A percentile compares a stretch with the other conserved stretches of the same genome.
Conservation (phyloP, 2,329 filamentous ascomycete genomes). For the Westerdykella sp. region DNA sequence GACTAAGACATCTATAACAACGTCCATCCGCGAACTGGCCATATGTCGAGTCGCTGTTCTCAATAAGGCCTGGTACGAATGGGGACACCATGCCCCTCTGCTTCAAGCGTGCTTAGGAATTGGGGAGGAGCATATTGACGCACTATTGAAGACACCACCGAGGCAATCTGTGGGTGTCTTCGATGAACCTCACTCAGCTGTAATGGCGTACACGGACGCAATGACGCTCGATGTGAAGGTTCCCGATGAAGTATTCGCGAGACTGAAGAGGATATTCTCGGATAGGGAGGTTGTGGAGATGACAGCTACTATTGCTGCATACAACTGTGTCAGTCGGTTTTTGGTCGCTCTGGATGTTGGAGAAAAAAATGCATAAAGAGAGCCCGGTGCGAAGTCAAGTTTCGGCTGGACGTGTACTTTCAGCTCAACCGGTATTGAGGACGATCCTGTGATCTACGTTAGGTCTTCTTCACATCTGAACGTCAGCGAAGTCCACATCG, state of each 20-base stretch:
- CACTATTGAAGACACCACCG: conserved; percentile 19
- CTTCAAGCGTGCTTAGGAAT: conserved; percentile 57
- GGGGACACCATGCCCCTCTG: conserved; percentile 67
- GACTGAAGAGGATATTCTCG: conserved; percentile 55
- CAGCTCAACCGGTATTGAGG: no score
- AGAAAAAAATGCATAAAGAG: conserved; percentile 33
- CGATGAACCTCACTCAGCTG: conserved; percentile 58
- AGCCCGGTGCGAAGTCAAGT: conserved; percentile 1
- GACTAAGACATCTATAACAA: conserved; percentile 46
- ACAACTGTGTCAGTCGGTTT: conserved; percentile 82
- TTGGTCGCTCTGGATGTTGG: conserved; percentile 70
- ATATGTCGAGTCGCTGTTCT: conserved; percentile 75
- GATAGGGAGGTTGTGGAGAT: conserved; percentile 75
- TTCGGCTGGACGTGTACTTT: no score
- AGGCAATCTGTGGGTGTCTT: conserved; percentile 30
- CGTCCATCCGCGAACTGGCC: conserved; percentile 63
- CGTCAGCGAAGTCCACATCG: no score
- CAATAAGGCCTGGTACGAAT: conserved; percentile 81
- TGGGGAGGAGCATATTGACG: conserved; percentile 43
- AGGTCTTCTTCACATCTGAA: no score
- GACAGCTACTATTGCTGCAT: conserved; percentile 69
- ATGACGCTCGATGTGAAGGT: conserved; percentile 74
- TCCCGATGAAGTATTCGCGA: conserved; percentile 59
- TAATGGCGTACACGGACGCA: conserved; percentile 69
- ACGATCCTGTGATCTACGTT: no score